Percentiles rank a stretch among this genome's conserved stretches.
These are phyloP conservation scores for Ogataea philodendri DNA, from an alignment of 805 yeast species.

Conservation along the genomic window DNA sequence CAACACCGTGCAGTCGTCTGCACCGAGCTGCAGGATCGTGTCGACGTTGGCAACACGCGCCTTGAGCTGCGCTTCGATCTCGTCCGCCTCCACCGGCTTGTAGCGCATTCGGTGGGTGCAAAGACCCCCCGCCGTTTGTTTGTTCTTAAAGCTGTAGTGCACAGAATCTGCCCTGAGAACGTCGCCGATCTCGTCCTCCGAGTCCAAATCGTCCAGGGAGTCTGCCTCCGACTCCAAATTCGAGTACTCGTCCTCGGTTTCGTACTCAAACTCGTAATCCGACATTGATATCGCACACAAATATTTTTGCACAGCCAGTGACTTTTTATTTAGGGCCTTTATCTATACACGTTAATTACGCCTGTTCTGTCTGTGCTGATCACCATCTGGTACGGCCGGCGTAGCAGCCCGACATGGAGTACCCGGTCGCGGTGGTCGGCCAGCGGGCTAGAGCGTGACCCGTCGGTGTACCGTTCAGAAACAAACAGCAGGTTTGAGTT, in stretches of 20 bases:
- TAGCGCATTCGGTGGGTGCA: conserved; percentile 33
- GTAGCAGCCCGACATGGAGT: conserved; percentile 45
- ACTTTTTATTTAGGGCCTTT: not conserved
- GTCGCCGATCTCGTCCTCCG: conserved; percentile 7
- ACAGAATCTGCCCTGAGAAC: conserved; percentile 11
- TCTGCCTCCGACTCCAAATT: too few species aligned
- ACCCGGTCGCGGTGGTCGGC: conserved; percentile 48
- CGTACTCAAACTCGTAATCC: conserved; percentile 26
- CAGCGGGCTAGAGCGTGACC: conserved; percentile 7
- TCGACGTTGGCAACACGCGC: conserved; percentile 36
- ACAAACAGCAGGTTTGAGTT: conserved; percentile 41
- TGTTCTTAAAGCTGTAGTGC: conserved; percentile 21
- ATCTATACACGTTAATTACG: conserved; percentile 53
- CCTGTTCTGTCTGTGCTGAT: conserved; percentile 70
- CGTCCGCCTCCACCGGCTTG: conserved; percentile 30
- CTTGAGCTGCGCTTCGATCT: conserved; percentile 28
- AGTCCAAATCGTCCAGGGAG: conserved; percentile 13
- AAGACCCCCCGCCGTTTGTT: conserved; percentile 20
- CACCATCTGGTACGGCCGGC: conserved; percentile 56
- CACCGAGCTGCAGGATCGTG: conserved; percentile 37
- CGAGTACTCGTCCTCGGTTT: conserved; percentile 26
- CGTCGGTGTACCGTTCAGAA: conserved; percentile 34
- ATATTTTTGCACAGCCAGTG: conserved; percentile 8
- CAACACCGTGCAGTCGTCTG: conserved; percentile 42
- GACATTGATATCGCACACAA: conserved; percentile 3